These are phyloP conservation scores for Marasmius fiardii DNA, from an alignment of 1,284 basidiomycete species.

Conservation along the genomic window DNA sequence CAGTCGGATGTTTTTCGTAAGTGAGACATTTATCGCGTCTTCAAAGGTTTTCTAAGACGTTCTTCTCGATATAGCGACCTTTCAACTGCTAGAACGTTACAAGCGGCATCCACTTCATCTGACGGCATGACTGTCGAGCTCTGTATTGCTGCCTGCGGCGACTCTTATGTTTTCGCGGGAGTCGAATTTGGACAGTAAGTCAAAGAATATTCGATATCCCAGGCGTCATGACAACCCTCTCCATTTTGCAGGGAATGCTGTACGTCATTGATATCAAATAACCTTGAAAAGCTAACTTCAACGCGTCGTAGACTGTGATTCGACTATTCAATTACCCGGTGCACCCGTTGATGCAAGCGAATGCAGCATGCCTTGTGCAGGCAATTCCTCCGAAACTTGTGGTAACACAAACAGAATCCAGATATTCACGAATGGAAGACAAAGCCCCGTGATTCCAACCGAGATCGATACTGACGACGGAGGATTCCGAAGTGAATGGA, in stretches of 20 bases:
- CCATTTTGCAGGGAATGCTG: conserved; percentile 34
- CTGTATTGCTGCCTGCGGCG: conserved; percentile 29
- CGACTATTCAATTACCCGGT: conserved; percentile 35
- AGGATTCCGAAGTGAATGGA: conserved; percentile 22
- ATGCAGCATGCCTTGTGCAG: conserved; percentile 32
- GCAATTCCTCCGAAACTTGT: conserved; percentile 33
- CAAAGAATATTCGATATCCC: not conserved
- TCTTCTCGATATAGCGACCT: conserved; percentile 19
- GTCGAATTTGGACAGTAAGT: conserved; percentile 34
- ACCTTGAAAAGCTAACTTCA: not conserved
- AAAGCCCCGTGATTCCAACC: conserved; percentile 23
- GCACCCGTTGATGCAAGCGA: conserved; percentile 25
- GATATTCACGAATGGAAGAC: conserved; percentile 30
- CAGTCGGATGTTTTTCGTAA: conserved; percentile 31
- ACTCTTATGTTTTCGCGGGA: conserved; percentile 30
- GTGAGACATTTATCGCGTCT: not conserved
- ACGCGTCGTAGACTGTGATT: conserved; percentile 33
- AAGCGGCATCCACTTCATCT: conserved; percentile 14
- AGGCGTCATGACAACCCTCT: not conserved
- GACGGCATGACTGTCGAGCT: conserved; percentile 29
- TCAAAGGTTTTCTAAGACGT: too few species aligned
- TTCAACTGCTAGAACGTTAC: conserved; percentile 29
- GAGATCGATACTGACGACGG: conserved; percentile 20
- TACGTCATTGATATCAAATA: conserved; percentile 18
- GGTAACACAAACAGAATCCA: conserved; percentile 32